Base-by-base conservation (phyloP, 108 stramenopile genomes). In the Cyclostephanos tholiformis region DNA sequence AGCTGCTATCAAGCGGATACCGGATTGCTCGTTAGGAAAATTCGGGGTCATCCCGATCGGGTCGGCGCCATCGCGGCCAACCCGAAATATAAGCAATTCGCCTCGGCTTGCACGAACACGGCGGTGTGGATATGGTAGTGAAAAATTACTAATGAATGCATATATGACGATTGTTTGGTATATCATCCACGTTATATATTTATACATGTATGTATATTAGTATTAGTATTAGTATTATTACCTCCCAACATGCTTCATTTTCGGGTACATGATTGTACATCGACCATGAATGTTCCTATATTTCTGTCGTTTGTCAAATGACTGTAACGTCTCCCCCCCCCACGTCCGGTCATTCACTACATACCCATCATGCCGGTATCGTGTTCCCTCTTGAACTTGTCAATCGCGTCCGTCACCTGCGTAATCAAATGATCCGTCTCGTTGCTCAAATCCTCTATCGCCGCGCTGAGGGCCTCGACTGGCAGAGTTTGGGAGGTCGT, bases 351-450 rank as follows among this genome's bases (percentile, higher is more conserved):
- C 4, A 46, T n/a, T 38, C 49, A 23, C 59, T 65, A 77, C 76
- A 80, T 80, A 26, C 72, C 79, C 67, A 80, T 68, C 51, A 86
- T 69, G 17, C 80, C 85, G 10, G 86, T 72, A 29, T 90, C 89
- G 66, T 92, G 91, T 56, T 92, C 90, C 67, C 84, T 87, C 59
- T 82, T 88, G 89, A 89, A 95, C 35, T 89, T 69, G 36, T 91
- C 89, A 29, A 88, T 81, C 0, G 89, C 82, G 48, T 95, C 87
- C 35, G 87, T 83, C 66, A 91, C 79, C 63, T 90, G 87, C 27
- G 87, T 86, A 46, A 89, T 92, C 55, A 95, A 74, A 74, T 95
- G 91, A 76, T 95, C 94, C 27, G 94, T 92, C 68, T 95, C 94
- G 53, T 90, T 89, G 46, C 82, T 74, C 82, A 95, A 80, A 84